These are phyloP conservation scores for Cucurbita maxima DNA, from an alignment of 306 rosid species.

Conservation along the genomic window DNA sequence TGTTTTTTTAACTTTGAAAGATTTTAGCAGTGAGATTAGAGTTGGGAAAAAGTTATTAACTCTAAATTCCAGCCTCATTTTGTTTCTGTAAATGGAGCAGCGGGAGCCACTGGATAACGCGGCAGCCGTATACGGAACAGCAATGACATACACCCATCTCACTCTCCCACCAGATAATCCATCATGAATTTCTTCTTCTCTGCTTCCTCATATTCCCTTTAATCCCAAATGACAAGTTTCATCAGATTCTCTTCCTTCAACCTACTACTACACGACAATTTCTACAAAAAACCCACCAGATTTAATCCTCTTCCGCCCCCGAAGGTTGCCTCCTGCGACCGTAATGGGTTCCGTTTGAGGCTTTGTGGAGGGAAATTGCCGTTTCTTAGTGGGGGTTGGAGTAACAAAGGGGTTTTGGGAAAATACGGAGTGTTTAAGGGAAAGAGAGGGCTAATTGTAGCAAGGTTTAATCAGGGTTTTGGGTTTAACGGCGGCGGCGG, in stretches of 20 bases:
- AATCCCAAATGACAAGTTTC: constrained; percentile 4
- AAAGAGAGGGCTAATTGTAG: constrained; percentile 43
- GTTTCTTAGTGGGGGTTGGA: constrained; percentile 13
- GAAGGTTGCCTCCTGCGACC: constrained; percentile 24
- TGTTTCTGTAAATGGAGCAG: background rate
- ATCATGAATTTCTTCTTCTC: background rate
- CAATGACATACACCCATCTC: background rate
- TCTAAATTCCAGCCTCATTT: background rate
- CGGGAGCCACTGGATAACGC: background rate
- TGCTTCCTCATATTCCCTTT: background rate
- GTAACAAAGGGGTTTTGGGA: constrained; percentile 22
- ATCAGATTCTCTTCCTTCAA: constrained; percentile 29
- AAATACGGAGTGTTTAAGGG: constrained; percentile 22
- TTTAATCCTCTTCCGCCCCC: constrained; percentile 14
- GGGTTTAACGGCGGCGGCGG: constrained; percentile 68
- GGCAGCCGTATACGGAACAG: constrained; percentile 1
- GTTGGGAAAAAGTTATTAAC: background rate
- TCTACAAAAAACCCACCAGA: constrained; percentile 26
- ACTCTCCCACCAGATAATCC: background rate
- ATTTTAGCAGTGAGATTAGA: background rate
- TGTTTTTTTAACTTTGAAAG: no score
- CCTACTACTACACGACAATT: constrained; percentile 13
- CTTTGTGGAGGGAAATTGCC: constrained; percentile 18
- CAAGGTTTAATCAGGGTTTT: constrained; percentile 57
- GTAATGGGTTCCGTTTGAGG: constrained; percentile 22